These are phyloP conservation scores for Talaromyces amestolkiae DNA, from an alignment of 2,329 filamentous ascomycete genomes.

Conservation along the genomic window DNA sequence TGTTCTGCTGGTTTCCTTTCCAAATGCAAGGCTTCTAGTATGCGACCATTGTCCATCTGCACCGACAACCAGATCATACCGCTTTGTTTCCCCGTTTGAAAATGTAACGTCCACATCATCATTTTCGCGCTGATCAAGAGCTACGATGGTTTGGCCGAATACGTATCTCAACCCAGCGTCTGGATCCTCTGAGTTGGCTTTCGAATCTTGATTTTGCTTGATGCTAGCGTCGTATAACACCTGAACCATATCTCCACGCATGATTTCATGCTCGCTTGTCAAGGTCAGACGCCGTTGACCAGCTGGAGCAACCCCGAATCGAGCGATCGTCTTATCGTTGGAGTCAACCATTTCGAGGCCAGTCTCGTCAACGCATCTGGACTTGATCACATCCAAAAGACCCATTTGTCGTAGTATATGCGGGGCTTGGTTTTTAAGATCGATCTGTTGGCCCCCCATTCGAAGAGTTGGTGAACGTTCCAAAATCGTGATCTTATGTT, in stretches of 20 bases:
- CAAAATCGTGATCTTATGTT: neutral
- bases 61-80: slow-evolving; percentile 32
- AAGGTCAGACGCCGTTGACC: slow-evolving; percentile 26
- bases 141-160: slow-evolving; percentile 33
- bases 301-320: neutral
- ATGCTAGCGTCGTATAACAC: slow-evolving; percentile 41
- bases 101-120: slow-evolving; percentile 25
- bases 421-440: neutral
- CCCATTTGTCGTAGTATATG: neutral
- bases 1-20: neutral
- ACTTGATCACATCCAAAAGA: neutral
- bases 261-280: slow-evolving; percentile 55
- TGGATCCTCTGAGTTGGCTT: neutral
- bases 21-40: slow-evolving; percentile 12
- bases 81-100: slow-evolving; percentile 23
- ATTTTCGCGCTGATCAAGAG: slow-evolving; percentile 24
- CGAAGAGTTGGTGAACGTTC: neutral
- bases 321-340: neutral
- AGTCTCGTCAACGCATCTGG: neutral
- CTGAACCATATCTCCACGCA: slow-evolving; percentile 52
- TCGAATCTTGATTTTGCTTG: slow-evolving; percentile 14
- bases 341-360: neutral
- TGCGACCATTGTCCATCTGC: slow-evolving; percentile 31
- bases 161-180: slow-evolving; percentile 23
- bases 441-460: neutral